These are phyloP conservation scores for Tetraselmis chui DNA, from an alignment of 139 green algal species.

Conservation along the genomic window DNA sequence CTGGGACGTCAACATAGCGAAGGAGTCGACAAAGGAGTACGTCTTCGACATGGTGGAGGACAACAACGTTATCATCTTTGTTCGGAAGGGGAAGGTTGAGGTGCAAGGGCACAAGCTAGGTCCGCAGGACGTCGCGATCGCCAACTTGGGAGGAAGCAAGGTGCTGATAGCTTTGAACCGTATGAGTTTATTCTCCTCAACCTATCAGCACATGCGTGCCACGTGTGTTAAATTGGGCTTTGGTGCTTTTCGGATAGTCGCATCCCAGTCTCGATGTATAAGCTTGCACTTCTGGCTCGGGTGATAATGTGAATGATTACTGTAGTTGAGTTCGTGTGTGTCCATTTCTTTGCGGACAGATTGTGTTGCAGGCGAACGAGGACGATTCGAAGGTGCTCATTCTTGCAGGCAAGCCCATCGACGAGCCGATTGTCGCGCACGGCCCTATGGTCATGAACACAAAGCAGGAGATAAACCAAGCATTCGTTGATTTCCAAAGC, in stretches of 20 bases:
- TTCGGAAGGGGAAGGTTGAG: conserved; percentile 8
- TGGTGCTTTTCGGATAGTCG: too few relatives aligned
- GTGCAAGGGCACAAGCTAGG: conserved; percentile 25
- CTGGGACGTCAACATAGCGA: conserved; percentile 6
- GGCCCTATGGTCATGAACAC: conserved; percentile 48
- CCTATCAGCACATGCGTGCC: too few relatives aligned
- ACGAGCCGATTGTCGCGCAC: conserved; percentile 35
- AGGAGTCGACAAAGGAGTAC: background rate
- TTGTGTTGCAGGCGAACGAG: conserved; percentile 22
- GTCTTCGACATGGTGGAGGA: background rate
- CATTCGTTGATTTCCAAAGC: conserved; percentile 27
- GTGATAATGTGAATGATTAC: too few relatives aligned
- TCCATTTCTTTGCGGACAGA: too few relatives aligned
- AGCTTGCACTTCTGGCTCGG: too few relatives aligned
- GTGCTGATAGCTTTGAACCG: too few relatives aligned
- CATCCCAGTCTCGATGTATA: too few relatives aligned
- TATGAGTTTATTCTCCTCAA: too few relatives aligned
- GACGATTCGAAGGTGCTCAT: conserved; percentile 20
- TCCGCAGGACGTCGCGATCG: conserved; percentile 12
- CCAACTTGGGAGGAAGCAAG: conserved; percentile 18
- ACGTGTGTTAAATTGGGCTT: too few relatives aligned
- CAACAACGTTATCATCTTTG: conserved; percentile 17
- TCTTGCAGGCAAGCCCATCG: conserved; percentile 32
- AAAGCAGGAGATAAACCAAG: conserved; percentile 27
- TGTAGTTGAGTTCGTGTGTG: too few relatives aligned